Evolutionary conservation across 2,329 filamentous ascomycete species (phyloP).

Genomic region (Neonectria magnoliae): DNA sequence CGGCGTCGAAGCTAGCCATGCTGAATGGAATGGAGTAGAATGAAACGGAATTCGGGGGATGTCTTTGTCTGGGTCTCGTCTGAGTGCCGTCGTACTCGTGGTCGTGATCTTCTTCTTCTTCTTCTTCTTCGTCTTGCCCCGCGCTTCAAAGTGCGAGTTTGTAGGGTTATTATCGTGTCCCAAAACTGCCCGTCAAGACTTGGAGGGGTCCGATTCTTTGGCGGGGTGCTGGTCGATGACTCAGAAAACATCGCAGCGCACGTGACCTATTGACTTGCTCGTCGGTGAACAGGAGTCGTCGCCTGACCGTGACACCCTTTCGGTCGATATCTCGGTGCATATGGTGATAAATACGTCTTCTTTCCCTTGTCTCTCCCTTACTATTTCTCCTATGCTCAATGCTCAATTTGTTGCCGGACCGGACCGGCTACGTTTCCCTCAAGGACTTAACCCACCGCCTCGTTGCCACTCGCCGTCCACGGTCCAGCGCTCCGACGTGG

Average conservation of each 20-base stretch:
- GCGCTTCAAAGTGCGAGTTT: conserved; percentile 24
- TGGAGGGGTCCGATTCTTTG: conserved; percentile 43
- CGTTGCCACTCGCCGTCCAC: conserved; percentile 3
- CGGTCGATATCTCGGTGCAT: background rate
- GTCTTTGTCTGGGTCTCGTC: conserved; percentile 4
- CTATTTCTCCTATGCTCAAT: background rate
- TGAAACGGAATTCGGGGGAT: background rate
- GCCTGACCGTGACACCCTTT: background rate
- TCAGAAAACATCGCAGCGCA: conserved; percentile 29
- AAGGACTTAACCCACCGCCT: conserved; percentile 6
- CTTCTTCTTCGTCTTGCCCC: background rate
- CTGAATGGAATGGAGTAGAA: conserved; percentile 23
- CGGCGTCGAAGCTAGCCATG: conserved; percentile 42
- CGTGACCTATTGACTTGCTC: conserved; percentile 26
- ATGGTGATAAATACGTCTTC: background rate
- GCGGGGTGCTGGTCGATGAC: conserved; percentile 40
- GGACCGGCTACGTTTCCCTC: background rate
- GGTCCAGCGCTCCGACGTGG: conserved; percentile 14
- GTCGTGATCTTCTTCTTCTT: conserved; percentile 2
- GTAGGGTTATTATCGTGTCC: conserved; percentile 29
- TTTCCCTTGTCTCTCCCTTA: background rate
- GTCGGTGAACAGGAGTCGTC: conserved; percentile 6
- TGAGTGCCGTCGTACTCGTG: background rate
- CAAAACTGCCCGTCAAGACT: conserved; percentile 30
- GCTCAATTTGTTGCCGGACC: conserved; percentile 4